Base-by-base conservation (phyloP, 75 land plant genomes). In the Picea sitchensis region DNA sequence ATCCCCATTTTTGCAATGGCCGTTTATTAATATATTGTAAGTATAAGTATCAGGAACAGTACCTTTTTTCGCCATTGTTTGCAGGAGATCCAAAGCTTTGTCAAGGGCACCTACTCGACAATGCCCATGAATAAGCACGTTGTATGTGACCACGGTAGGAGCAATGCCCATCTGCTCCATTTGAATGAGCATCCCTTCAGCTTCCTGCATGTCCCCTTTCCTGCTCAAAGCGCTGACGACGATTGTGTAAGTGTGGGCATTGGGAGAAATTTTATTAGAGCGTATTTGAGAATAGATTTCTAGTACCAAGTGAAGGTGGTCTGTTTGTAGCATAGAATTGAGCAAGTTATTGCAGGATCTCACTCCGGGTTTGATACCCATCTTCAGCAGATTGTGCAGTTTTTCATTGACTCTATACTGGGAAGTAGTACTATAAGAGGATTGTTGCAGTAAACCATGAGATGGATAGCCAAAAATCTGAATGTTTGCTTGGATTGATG, bases 81-180 rank as follows among this genome's bases (percentile, higher is more conserved):
- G 73, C 58, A 89, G 72, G 18, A 89, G 21, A 3, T 32, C 44
- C 6, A 89, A 76, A 14, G 80, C 88, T 75, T 65, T 84, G 65
- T 82, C 83, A 0, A 88, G 88, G 61, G 84, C 62, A 2, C 83
- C 83, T 20, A 74, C 83, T 18, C 47, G 64, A 82, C 92, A 92
- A 63, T 88, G 36, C 0, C 90, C 88, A 61, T 78, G 90, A 61
- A 93, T 82, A 14, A 93, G 76, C 14, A 86, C 82, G 78, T 90
- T 86, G 84, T 82, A 92, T 5, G 87, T 71, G 72, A 87, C 54
- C 61, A 78, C 84, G 32, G 77, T 73, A 30, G 76, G 84, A 32
- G 31, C 79, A 80, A 82, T 73, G 2, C 80, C 81, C 63, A 62
- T 30, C 3, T 83, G 84, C 69, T 79, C 79, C 85, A 83, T 78